Evolutionary conservation across 768 basidiomycete genomes (phyloP), one percentile per base, ranked within the genome.

Genomic region (Crassisporium funariophilum): DNA sequence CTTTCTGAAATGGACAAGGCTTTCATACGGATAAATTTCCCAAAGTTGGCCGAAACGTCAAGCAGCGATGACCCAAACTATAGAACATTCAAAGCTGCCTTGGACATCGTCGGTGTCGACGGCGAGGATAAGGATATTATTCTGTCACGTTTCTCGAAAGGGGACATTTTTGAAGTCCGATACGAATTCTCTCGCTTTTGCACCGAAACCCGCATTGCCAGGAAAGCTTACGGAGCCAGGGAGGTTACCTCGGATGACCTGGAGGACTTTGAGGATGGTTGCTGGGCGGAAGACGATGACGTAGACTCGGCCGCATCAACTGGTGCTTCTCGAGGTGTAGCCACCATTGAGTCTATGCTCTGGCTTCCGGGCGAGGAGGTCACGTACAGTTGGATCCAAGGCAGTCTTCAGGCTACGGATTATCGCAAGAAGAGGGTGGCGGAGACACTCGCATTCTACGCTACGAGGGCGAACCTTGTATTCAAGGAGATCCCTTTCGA

Each of bases 1-100:
- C 43, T 55, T n/a, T 55, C 54, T n/a, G 31, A 25, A 5, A 15
- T 29, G 25, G 54, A 56, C 41, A 55, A 52, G 29, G 54, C 54
- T 21, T 56, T 41, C 35, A 40, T 24, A 19, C 15, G 17, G 15
- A 41, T 51, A 25, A 49, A 49, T 34, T 49, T 41, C 31, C 48
- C 47, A 23, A n/a, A n/a, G n/a, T n/a, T n/a, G n/a, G n/a, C n/a
- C n/a, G n/a, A n/a, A n/a, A n/a, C n/a, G n/a, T n/a, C n/a, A n/a
- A n/a, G n/a, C n/a, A n/a, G n/a, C n/a, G n/a, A n/a, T n/a, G n/a
- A n/a, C n/a, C n/a, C n/a, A n/a, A n/a, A n/a, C n/a, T n/a, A n/a
- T n/a, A n/a, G 20, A 20, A 15, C 17, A 6, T 52, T 53, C 31
- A 15, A 13, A 7, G 27, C 17, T 5, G 52, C 52, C 2, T 15